These are phyloP conservation scores for Tulasnella sp. DNA, from an alignment of 768 basidiomycete genomes.

Conservation along the genomic window DNA sequence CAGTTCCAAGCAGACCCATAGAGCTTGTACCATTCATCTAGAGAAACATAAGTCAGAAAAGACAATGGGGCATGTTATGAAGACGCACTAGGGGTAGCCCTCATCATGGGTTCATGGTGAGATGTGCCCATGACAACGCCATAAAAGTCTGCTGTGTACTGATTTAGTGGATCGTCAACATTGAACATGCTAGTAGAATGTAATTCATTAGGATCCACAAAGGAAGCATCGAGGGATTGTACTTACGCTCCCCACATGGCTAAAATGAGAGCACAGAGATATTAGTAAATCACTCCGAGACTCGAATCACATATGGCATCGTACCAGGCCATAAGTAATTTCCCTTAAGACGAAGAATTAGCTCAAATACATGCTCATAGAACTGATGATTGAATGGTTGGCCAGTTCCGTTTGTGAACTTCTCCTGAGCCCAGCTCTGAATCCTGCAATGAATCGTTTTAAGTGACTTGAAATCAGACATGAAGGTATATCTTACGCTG, in stretches of 20 bases:
- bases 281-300: neutral
- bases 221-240: too few species aligned
- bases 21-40: slow-evolving; percentile 45
- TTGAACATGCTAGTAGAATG: slow-evolving; percentile 39
- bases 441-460: too few species aligned
- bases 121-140: slow-evolving; percentile 61
- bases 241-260: too few species aligned
- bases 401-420: slow-evolving; percentile 53
- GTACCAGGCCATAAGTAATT: slow-evolving; percentile 55
- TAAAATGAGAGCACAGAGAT: too few species aligned
- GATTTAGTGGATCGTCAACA: slow-evolving; percentile 48
- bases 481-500: slow-evolving; percentile 29
- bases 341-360: slow-evolving; percentile 50
- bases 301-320: slow-evolving; percentile 18
- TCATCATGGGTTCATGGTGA: slow-evolving; percentile 65
- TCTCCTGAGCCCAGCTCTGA: slow-evolving; percentile 56
- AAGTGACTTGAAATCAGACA: too few species aligned
- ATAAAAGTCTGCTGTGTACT: slow-evolving; percentile 43
- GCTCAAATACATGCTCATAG: slow-evolving; percentile 50
- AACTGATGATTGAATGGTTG: slow-evolving; percentile 52
- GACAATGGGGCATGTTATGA: neutral
- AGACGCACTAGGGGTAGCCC: slow-evolving; percentile 41
- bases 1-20: slow-evolving; percentile 52
- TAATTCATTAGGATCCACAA: too few species aligned
- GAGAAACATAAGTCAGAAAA: too few species aligned